Percentiles rank a stretch among this genome's conserved stretches.
Conservation (phyloP, 352 stramenopile genomes). For the Pythium grandisporangium region DNA sequence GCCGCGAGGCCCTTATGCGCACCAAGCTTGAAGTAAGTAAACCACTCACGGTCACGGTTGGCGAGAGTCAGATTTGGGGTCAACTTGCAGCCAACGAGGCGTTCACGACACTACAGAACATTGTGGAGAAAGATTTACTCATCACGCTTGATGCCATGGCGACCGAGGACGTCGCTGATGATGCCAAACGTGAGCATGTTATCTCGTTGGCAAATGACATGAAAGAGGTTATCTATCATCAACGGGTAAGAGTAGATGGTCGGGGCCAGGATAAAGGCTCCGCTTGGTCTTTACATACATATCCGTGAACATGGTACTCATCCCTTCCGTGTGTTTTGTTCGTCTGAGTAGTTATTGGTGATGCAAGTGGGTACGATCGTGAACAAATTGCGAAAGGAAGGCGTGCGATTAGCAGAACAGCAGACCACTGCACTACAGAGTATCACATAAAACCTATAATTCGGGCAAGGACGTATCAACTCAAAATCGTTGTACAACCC, state of each 20-base stretch:
- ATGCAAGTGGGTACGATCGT: constrained; percentile 53
- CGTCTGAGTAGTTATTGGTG: constrained; percentile 33
- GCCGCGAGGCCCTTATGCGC: constrained; percentile 50
- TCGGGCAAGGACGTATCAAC: too few species aligned
- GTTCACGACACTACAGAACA: constrained; percentile 29
- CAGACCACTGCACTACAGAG: constrained; percentile 63
- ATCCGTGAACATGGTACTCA: too few species aligned
- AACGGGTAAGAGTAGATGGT: constrained; percentile 43
- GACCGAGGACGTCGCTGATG: constrained; percentile 34
- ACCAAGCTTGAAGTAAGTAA: constrained; percentile 71
- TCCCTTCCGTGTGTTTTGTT: neutral
- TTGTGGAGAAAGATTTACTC: constrained; percentile 22
- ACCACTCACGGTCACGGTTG: constrained; percentile 27
- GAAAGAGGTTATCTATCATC: constrained; percentile 32
- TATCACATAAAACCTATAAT: constrained; percentile 24
- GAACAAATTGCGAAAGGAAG: constrained; percentile 61
- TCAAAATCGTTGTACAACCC: too few species aligned
- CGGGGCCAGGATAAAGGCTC: too few species aligned
- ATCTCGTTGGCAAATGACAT: constrained; percentile 24
- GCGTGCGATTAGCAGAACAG: constrained; percentile 58
- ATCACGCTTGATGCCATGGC: constrained; percentile 39
- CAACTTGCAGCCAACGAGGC: constrained; percentile 39
- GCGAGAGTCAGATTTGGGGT: constrained; percentile 39
- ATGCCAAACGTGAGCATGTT: constrained; percentile 25
- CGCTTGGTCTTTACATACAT: too few species aligned